Conservation (phyloP, 2,329 filamentous ascomycete species). For the Rutstroemia sp. region DNA sequence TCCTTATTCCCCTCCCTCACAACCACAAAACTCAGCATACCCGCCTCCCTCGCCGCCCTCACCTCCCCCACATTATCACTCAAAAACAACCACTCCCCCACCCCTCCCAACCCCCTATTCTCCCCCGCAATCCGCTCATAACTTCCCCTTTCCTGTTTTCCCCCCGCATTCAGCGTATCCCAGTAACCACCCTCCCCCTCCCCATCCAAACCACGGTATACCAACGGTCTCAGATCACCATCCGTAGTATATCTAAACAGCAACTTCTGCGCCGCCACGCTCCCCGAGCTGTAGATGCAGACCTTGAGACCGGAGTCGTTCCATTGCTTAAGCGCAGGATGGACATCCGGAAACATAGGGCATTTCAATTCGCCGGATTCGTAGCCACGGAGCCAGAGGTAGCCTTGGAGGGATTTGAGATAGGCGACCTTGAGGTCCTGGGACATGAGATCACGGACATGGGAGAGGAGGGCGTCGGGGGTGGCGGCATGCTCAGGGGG, state of each 20-base stretch:
- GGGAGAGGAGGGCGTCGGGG: slow-evolving; percentile 52
- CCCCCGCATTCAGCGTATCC: slow-evolving; percentile 73
- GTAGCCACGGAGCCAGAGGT: slow-evolving; percentile 72
- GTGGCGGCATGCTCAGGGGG: slow-evolving; percentile 55
- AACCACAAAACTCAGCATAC: slow-evolving; percentile 57
- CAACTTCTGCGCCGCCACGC: slow-evolving; percentile 72
- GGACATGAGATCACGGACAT: slow-evolving; percentile 63
- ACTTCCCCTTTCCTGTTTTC: slow-evolving; percentile 60
- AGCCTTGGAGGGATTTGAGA: slow-evolving; percentile 72
- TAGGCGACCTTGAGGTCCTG: slow-evolving; percentile 70
- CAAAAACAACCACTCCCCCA: slow-evolving; percentile 62
- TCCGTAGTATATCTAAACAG: slow-evolving; percentile 60
- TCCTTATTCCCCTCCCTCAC: slow-evolving; percentile 63
- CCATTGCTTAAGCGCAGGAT: slow-evolving; percentile 55
- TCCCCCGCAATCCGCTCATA: slow-evolving; percentile 41
- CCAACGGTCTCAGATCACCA: slow-evolving; percentile 50
- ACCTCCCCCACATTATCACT: slow-evolving; percentile 73
- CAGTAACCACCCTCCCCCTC: slow-evolving; percentile 70
- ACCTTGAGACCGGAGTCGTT: slow-evolving; percentile 35
- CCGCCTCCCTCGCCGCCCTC: slow-evolving; percentile 51
- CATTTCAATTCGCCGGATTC: slow-evolving; percentile 60
- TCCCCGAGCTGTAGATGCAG: slow-evolving; percentile 77
- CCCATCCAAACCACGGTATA: slow-evolving; percentile 69
- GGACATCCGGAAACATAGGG: slow-evolving; percentile 68
- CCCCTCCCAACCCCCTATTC: slow-evolving; percentile 34